These are phyloP conservation scores for Taphrina pruni DNA, from an alignment of 1,139 yeast genomes.

Conservation along the genomic window DNA sequence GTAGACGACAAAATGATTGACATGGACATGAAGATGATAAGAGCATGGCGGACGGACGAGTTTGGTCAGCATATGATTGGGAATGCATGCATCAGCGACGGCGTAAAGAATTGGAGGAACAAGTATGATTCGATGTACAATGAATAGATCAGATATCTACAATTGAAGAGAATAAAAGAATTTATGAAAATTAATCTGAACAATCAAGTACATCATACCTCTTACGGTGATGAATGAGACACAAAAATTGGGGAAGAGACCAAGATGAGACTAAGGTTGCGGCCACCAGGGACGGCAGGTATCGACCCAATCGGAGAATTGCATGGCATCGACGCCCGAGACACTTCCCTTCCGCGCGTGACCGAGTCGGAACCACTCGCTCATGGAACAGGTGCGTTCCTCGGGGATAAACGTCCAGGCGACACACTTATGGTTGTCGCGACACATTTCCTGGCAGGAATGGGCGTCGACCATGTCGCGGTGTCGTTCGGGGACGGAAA, in stretches of 20 bases:
- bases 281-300: constrained; percentile 10
- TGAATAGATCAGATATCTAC: not conserved
- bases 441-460: constrained; percentile 28
- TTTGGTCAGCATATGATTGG: too few species aligned
- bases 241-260: too few species aligned
- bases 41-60: not conserved
- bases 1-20: not conserved
- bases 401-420: constrained; percentile 31
- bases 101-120: too few species aligned
- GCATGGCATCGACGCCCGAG: constrained; percentile 29
- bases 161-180: not conserved
- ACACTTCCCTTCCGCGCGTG: constrained; percentile 19
- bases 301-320: constrained; percentile 16
- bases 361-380: constrained; percentile 31
- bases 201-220: too few species aligned
- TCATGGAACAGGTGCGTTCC: constrained; percentile 23
- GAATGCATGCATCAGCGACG: too few species aligned
- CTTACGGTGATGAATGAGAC: too few species aligned
- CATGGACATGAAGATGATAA: not conserved
- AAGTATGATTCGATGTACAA: too few species aligned
- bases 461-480: constrained; percentile 13
- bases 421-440: constrained; percentile 16
- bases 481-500: constrained; percentile 13
- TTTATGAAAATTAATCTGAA: too few species aligned
- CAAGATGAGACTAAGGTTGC: not conserved